Base-by-base conservation (phyloP, 441 rosid genomes). In the Populus tomentosa region DNA sequence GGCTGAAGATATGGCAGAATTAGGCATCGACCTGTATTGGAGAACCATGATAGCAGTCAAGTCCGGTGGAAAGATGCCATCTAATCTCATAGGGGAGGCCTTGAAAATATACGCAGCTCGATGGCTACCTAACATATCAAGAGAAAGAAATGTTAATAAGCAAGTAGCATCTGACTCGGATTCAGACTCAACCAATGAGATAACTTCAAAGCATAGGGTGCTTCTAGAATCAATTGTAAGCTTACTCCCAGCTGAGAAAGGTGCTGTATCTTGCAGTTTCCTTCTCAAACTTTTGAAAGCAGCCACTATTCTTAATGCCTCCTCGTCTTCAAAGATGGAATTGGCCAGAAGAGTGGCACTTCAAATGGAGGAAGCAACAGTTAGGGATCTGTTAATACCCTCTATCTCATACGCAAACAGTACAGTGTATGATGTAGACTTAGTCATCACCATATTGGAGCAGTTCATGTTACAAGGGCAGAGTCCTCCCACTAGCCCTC, bases 81-180 rank as follows among this genome's bases (percentile, higher is more conserved):
- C 32, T 30, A 30, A 4, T 30, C 32, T 30, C 5, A 30, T 30
- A 30, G 32, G 32, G 0, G 32, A 30, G 98, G 95, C 98, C 13
- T 85, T 94, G 86, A 95, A 94, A 76, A 91, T 97, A 23, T 94
- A 97, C 81, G 97, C 97, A 36, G 89, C 91, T 23, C 91, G 98
- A 64, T 92, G 97, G 97, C 84, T 97, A 62, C 99, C 98, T 5
- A 80, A 83, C 42, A 77, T 80, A 75, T 83, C 88, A 13, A 85
- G 86, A 79, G 80, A 85, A 77, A 84, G 87, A 1, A 81, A 82
- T 70, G 84, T 84, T 40, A 86, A 78, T 59, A 21, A 65, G 40
- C 65, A 87, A 78, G 79, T 86, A 83, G 84, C 71, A 35, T 79
- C 87, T 84, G 80, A 85, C 24, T 89, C 95, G 2, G 95, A 91